A percentile compares a stretch with the other conserved stretches of the same genome.
Evolutionary conservation across 2,329 filamentous ascomycete genomes (phyloP).

Genomic region (Pseudocercospora eumusae): DNA sequence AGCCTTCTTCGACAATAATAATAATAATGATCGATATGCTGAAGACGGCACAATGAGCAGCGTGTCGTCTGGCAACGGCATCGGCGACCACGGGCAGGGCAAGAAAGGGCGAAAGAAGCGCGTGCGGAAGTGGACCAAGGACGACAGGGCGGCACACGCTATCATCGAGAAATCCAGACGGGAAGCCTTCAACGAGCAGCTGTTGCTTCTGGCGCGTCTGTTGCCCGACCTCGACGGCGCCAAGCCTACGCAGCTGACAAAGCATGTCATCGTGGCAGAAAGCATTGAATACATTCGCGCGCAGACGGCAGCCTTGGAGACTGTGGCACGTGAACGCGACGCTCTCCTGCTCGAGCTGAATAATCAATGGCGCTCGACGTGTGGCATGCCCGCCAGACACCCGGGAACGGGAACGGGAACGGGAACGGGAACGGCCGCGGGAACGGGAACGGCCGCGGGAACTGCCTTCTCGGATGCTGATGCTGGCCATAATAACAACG

Average conservation of each 20-base stretch:
- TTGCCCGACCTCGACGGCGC: slow-evolving; percentile 19
- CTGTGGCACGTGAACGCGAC: slow-evolving; percentile 11
- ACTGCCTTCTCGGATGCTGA: too few species aligned
- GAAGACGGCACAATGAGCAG: background rate
- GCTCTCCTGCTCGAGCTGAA: slow-evolving; percentile 11
- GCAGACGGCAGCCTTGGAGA: background rate
- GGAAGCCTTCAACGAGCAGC: slow-evolving; percentile 24
- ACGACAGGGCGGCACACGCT: slow-evolving; percentile 20
- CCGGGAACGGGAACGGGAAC: too few species aligned
- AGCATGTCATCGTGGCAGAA: slow-evolving; percentile 24
- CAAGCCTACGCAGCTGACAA: slow-evolving; percentile 24
- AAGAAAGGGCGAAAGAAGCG: slow-evolving; percentile 10
- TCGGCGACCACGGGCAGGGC: too few species aligned
- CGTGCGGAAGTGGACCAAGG: slow-evolving; percentile 12
- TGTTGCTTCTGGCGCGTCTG: slow-evolving; percentile 21
- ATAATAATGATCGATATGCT: too few species aligned
- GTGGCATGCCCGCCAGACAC: slow-evolving; percentile 5
- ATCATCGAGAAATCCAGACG: slow-evolving; percentile 23
- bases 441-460: too few species aligned
- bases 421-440: too few species aligned
- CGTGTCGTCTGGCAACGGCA: slow-evolving; percentile 5
- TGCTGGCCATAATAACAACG: too few species aligned
- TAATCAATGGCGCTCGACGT: slow-evolving; percentile 3
- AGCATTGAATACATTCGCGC: slow-evolving; percentile 19
- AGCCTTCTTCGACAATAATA: too few species aligned